Evolutionary conservation across 116 monocot genomes (phyloP), one percentile per base, ranked within the genome.

Genomic region (Posidonia oceanica): DNA sequence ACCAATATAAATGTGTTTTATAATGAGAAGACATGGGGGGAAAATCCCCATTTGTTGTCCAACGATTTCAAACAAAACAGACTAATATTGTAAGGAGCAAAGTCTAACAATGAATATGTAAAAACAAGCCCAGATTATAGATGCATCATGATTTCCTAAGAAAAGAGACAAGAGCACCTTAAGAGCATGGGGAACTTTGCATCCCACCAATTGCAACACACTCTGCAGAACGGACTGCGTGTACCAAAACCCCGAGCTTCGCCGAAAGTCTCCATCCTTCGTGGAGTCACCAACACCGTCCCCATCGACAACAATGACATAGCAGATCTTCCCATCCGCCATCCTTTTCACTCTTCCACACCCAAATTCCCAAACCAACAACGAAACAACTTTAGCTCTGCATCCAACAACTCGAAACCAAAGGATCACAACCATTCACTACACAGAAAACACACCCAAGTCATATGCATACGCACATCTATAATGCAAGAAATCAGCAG

Each of bases 151-250:
- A 36, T 1, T 11, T 4, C 21, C 2, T 68, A 2, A 39, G 15
- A 54, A 68, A 68, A 52, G 23, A 22, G 22, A 36, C 0, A 41
- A 15, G 39, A 51, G 12, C 18, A 74, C 74, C 74, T 74, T 74
- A 66, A 74, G 17, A 14, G 74, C 74, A 12, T 65, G 74, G 54
- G 40, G 74, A 37, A 18, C 22, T 5, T 74, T 74, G 74, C 74
- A 74, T 41, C 74, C 74, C 55, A 74, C 14, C 18, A 74, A 66
- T 55, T 74, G 74, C 18, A 74, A 39, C 21, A 57, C 57, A 38
- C 54, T 74, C 56, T 64, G 74, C 17, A 74, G 74, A 54, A 22
- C 74, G 11, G 56, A 74, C 39, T 39, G 15, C 14, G 66, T 74
- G 65, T 74, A 74, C 56, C 66, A 41, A 42, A 56, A 66, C 14